Evolutionary conservation across 2,329 filamentous ascomycete genomes (phyloP).

Genomic region (Fusarium neocosmosporiellum): DNA sequence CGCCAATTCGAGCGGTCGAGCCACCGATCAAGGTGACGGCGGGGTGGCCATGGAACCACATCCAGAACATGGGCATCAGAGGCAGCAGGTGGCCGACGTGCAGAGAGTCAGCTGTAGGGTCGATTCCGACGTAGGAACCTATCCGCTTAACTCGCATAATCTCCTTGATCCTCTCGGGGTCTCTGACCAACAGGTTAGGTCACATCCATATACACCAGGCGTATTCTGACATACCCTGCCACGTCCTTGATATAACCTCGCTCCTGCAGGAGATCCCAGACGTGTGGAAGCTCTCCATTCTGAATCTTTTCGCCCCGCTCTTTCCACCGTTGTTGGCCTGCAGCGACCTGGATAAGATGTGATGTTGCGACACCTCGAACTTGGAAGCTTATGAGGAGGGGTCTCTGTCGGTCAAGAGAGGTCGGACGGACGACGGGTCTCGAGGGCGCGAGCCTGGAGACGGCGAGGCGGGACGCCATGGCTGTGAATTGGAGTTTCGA

Average conservation of each 20-base stretch:
- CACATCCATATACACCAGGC: background rate
- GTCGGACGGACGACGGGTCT: constrained; percentile 38
- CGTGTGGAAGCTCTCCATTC: constrained; percentile 61
- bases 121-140: constrained; percentile 83
- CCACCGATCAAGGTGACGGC: constrained; percentile 77
- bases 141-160: constrained; percentile 74
- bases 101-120: constrained; percentile 82
- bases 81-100: constrained; percentile 85
- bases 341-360: constrained; percentile 56
- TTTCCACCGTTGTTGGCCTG: constrained; percentile 61
- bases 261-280: constrained; percentile 75
- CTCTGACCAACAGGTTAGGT: constrained; percentile 43
- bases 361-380: constrained; percentile 54
- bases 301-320: constrained; percentile 59
- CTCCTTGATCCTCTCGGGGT: constrained; percentile 66
- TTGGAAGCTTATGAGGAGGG: constrained; percentile 39
- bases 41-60: constrained; percentile 80
- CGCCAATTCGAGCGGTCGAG: constrained; percentile 81
- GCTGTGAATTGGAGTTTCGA: background rate
- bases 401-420: constrained; percentile 37
- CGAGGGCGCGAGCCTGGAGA: constrained; percentile 41
- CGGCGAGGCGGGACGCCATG: constrained; percentile 45
- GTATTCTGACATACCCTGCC: constrained; percentile 68
- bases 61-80: constrained; percentile 86
- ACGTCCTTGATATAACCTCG: constrained; percentile 80